phyloP scores from a whole-genome alignment of 1,139 yeast species.

The Hyphopichia buzzinii region DNA sequence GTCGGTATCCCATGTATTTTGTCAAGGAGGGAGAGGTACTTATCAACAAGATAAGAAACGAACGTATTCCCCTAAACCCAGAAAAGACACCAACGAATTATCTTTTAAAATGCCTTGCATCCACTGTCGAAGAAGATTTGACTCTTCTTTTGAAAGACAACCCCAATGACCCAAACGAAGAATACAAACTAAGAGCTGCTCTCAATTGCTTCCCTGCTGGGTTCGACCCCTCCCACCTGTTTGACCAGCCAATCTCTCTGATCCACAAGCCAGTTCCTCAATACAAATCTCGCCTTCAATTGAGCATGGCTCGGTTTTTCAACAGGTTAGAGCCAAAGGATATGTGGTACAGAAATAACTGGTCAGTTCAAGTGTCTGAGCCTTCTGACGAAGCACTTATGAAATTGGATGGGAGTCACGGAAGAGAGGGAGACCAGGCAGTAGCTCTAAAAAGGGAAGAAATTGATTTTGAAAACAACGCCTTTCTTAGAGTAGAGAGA shows the following conservation, averaged over 20 bases:
- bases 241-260: slow-evolving; percentile 34
- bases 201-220: slow-evolving; percentile 45
- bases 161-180: slow-evolving; percentile 30
- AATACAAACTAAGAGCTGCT: slow-evolving; percentile 34
- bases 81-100: slow-evolving; percentile 14
- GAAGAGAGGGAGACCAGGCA: slow-evolving; percentile 28
- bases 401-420: slow-evolving; percentile 32
- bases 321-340: slow-evolving; percentile 34
- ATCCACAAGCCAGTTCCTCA: slow-evolving; percentile 46
- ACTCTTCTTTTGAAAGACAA: slow-evolving; percentile 35
- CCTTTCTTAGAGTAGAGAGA: slow-evolving; percentile 41
- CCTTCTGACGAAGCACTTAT: slow-evolving; percentile 21
- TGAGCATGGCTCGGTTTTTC: slow-evolving; percentile 40
- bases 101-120: slow-evolving; percentile 23
- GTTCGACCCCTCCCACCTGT: slow-evolving; percentile 36
- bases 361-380: slow-evolving; percentile 36
- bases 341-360: slow-evolving; percentile 41
- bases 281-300: slow-evolving; percentile 28
- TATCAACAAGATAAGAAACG: slow-evolving; percentile 28
- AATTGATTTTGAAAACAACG: slow-evolving; percentile 35
- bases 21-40: slow-evolving; percentile 11
- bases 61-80: slow-evolving; percentile 22
- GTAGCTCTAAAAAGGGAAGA: slow-evolving; percentile 22
- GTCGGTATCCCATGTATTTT: slow-evolving; percentile 37
- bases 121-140: slow-evolving; percentile 41